Evolutionary conservation across 345 rosid genomes (phyloP).

Genomic region (Eucalyptus decipiens): DNA sequence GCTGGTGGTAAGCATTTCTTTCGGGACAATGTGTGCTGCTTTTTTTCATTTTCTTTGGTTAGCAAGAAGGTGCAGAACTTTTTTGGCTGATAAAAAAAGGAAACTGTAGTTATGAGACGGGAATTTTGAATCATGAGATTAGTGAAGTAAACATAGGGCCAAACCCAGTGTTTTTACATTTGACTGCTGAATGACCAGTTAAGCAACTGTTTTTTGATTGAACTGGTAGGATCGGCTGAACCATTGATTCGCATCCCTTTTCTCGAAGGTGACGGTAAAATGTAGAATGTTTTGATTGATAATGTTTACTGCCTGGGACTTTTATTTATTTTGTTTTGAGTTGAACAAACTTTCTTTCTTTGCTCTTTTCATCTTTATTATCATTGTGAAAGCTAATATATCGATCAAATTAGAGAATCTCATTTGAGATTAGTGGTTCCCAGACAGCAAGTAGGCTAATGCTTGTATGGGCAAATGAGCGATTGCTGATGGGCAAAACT

Average conservation of each 20-base stretch:
- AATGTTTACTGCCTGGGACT: neutral
- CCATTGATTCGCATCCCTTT: neutral
- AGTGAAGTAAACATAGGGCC: neutral
- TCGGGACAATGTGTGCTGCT: neutral
- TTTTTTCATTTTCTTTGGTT: neutral
- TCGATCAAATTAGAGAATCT: neutral
- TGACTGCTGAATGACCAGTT: neutral
- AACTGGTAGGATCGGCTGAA: neutral
- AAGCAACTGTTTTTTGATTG: neutral
- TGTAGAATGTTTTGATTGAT: neutral
- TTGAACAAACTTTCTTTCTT: neutral
- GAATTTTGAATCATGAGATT: neutral
- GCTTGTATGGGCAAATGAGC: neutral
- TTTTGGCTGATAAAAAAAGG: neutral
- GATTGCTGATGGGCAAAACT: neutral
- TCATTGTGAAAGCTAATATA: neutral
- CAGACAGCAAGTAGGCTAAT: neutral
- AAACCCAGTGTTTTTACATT: neutral
- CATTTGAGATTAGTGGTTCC: neutral
- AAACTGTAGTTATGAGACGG: neutral
- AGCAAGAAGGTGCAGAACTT: neutral
- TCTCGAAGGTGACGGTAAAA: neutral
- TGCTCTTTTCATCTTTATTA: neutral
- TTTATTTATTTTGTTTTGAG: neutral
- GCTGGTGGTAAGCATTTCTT: constrained; percentile 48